These are phyloP conservation scores for Leccinum ochraceum DNA, from an alignment of 768 basidiomycete species.

Conservation along the genomic window DNA sequence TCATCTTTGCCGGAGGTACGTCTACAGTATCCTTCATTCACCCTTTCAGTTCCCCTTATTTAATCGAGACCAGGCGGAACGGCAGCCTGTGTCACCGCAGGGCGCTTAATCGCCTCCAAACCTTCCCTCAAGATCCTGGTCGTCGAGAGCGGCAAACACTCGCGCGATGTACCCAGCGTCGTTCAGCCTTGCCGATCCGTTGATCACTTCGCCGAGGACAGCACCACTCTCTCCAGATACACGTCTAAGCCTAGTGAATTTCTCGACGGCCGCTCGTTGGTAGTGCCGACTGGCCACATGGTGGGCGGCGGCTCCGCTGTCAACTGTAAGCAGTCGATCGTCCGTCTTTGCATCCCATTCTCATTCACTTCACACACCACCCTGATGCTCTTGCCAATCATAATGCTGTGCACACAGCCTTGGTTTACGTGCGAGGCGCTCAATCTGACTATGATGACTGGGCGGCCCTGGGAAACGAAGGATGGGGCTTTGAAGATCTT, in stretches of 20 bases:
- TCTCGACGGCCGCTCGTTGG: constrained; percentile 42
- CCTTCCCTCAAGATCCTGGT: neutral
- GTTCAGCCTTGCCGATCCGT: neutral
- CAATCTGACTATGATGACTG: constrained; percentile 70
- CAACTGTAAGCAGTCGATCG: constrained; percentile 46
- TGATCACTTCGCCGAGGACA: constrained; percentile 20
- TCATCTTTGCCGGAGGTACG: neutral
- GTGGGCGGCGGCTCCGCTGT: constrained; percentile 65
- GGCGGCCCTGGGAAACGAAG: constrained; percentile 50
- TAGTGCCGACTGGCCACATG: constrained; percentile 49
- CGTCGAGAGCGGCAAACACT: neutral
- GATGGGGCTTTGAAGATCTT: constrained; percentile 60
- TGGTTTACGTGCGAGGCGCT: constrained; percentile 57
- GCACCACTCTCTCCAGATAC: constrained; percentile 47
- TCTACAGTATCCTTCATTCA: neutral
- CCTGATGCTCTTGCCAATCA: neutral
- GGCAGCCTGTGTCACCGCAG: neutral
- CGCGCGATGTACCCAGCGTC: neutral
- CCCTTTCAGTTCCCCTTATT: neutral
- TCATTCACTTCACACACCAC: neutral
- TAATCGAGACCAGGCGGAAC: neutral
- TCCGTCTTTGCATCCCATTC: neutral
- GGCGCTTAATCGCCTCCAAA: neutral
- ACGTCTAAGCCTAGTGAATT: constrained; percentile 40
- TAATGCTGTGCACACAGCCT: constrained; percentile 23